Base-by-base conservation (phyloP, 768 basidiomycete genomes). In the Strobilomyces echinocephalus region DNA sequence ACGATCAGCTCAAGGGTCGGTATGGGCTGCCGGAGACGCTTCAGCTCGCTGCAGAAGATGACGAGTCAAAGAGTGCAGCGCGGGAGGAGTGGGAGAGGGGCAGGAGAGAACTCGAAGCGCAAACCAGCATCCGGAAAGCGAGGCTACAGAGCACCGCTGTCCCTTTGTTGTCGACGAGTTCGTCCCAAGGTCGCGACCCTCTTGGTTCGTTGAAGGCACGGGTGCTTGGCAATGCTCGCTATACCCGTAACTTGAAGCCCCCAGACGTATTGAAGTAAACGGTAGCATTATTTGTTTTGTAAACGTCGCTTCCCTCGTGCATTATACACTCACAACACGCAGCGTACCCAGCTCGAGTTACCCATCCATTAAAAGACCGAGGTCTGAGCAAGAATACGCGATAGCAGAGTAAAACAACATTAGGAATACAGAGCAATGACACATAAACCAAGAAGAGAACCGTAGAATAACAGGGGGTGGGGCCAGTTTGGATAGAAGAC, bases 11-110 rank as follows among this genome's bases (percentile, higher is more conserved):
- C 46, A 87, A 84, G 64, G 81, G 75, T 26, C 77, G 81, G 58
- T 97, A 91, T 71, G 94, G 84, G 2, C 70, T 99, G 15, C 87
- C 88, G 2, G 79, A 82, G 50, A 75, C 78, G 4, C 70, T 97
- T 44, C 76, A 69, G 35, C 77, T 97, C 6, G 70, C 87, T 4
- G 82, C 77, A 50, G 85, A 86, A 40, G 83, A 85, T 47, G 79
- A 79, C n/a, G 77, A 78, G 49, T 74, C 76, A 15, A 76, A 74
- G 54, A 71, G 78, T 34, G 79, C 81, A 50, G 91, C 88, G 14
- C 83, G 80, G 52, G 75, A 79, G 50, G 75, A 81, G 60, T 88
- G 89, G 86, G 67, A 69, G 50, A 75, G 66, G 65, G 81, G 75
- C 33, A 76, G 79, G 61, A 70, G 71, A 51, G 79, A 81, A 33